phyloP scores from a whole-genome alignment of 306 rosid species.

The Senna tora region DNA sequence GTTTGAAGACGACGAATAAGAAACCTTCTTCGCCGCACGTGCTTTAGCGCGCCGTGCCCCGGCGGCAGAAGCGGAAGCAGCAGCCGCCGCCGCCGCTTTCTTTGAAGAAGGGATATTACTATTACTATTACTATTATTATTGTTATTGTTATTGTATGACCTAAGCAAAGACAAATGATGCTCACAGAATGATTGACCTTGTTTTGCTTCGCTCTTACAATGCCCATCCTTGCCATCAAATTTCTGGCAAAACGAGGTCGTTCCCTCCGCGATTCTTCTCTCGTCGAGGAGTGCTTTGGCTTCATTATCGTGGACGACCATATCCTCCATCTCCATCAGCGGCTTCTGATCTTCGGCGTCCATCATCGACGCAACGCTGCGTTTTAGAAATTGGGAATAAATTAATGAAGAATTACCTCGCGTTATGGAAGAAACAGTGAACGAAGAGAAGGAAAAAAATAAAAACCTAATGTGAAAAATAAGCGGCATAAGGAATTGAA shows the following conservation, averaged over 20 bases:
- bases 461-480: conserved; percentile 58
- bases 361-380: conserved; percentile 70
- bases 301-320: conserved; percentile 21
- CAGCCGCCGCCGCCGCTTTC: conserved; percentile 29
- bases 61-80: background rate
- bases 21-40: conserved; percentile 36
- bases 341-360: conserved; percentile 35
- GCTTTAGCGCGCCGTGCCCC: conserved; percentile 32
- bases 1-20: conserved; percentile 30
- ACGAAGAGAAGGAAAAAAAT: too few species aligned
- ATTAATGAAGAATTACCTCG: conserved; percentile 11
- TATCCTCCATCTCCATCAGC: background rate
- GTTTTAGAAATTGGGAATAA: conserved; percentile 33
- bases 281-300: background rate
- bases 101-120: conserved; percentile 9
- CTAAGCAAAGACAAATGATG: conserved; percentile 50
- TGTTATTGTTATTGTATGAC: conserved; percentile 30
- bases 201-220: conserved; percentile 50
- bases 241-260: conserved; percentile 33
- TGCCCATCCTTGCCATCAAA: conserved; percentile 12
- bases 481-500: conserved; percentile 7
- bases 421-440: conserved; percentile 3
- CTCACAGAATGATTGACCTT: conserved; percentile 51
- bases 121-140: too few species aligned
- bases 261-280: conserved; percentile 9